phyloP scores from a whole-genome alignment of 1,139 yeast species.

The Candida sp. region DNA sequence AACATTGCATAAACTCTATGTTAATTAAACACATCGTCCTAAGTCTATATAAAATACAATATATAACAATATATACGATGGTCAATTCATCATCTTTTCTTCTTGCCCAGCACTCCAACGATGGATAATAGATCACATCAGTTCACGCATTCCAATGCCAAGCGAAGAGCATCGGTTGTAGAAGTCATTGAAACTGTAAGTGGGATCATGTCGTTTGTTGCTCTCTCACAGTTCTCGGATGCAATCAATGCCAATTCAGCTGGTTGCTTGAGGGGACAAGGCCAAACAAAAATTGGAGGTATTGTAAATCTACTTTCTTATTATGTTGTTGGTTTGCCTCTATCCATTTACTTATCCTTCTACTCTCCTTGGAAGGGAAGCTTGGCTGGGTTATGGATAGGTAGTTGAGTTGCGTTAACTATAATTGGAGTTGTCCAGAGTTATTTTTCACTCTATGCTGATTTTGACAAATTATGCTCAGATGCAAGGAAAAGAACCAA shows the following conservation, averaged over 20 bases:
- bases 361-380: slow-evolving; percentile 41
- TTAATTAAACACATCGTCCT: background rate
- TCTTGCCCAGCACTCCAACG: background rate
- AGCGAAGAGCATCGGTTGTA: slow-evolving; percentile 51
- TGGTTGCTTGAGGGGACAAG: slow-evolving; percentile 60
- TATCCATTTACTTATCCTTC: slow-evolving; percentile 47
- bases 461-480: slow-evolving; percentile 35
- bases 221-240: slow-evolving; percentile 55
- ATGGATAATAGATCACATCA: slow-evolving; percentile 25
- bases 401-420: slow-evolving; percentile 48
- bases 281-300: slow-evolving; percentile 58
- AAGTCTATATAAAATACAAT: background rate
- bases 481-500: slow-evolving; percentile 40
- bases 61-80: background rate
- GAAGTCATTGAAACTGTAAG: slow-evolving; percentile 39
- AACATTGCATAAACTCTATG: background rate
- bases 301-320: slow-evolving; percentile 51
- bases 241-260: slow-evolving; percentile 59
- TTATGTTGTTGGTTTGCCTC: slow-evolving; percentile 51
- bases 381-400: slow-evolving; percentile 54
- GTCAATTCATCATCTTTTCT: background rate
- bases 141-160: slow-evolving; percentile 45
- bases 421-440: slow-evolving; percentile 53
- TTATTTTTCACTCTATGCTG: slow-evolving; percentile 38
- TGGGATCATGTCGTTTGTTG: slow-evolving; percentile 50